Evolutionary conservation across 2,329 filamentous ascomycete species (phyloP).

Genomic region (Aschersonia sp.): DNA sequence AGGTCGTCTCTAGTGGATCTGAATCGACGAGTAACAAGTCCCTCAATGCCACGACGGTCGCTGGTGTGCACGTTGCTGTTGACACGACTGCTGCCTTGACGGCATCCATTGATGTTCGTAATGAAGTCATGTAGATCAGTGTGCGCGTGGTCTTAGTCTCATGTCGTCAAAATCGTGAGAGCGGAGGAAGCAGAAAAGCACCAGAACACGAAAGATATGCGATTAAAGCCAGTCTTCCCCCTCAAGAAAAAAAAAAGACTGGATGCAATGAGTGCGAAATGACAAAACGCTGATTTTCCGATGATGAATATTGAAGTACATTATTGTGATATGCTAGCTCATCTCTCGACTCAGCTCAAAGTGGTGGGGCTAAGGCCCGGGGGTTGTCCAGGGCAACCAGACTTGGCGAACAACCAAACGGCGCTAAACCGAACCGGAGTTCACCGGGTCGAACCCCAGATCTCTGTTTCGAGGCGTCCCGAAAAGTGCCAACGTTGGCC

Average conservation of each 20-base stretch:
- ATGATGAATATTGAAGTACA: background rate
- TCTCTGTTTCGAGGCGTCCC: background rate
- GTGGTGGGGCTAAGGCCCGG: constrained; percentile 16
- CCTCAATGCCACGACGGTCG: constrained; percentile 31
- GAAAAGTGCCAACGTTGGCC: too few relatives aligned
- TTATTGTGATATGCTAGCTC: background rate
- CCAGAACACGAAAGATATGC: background rate
- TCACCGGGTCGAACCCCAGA: background rate
- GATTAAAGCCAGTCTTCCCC: background rate
- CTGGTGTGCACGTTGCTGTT: constrained; percentile 36
- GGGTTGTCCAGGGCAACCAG: constrained; percentile 22
- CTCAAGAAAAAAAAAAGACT: constrained; percentile 8
- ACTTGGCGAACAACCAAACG: background rate
- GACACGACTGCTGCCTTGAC: constrained; percentile 40
- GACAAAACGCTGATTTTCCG: constrained; percentile 2
- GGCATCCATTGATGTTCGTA: constrained; percentile 28
- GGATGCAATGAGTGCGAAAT: constrained; percentile 10
- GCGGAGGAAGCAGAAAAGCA: background rate
- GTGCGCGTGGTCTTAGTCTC: constrained; percentile 13
- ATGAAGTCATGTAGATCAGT: constrained; percentile 25
- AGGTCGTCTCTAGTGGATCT: constrained; percentile 11
- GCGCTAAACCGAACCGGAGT: background rate
- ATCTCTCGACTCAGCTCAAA: background rate
- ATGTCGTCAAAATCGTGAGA: constrained; percentile 15
- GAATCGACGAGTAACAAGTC: constrained; percentile 26